Base-by-base conservation (phyloP, 371 early-diverging fungal genomes). In the Umbelopsis sp. region DNA sequence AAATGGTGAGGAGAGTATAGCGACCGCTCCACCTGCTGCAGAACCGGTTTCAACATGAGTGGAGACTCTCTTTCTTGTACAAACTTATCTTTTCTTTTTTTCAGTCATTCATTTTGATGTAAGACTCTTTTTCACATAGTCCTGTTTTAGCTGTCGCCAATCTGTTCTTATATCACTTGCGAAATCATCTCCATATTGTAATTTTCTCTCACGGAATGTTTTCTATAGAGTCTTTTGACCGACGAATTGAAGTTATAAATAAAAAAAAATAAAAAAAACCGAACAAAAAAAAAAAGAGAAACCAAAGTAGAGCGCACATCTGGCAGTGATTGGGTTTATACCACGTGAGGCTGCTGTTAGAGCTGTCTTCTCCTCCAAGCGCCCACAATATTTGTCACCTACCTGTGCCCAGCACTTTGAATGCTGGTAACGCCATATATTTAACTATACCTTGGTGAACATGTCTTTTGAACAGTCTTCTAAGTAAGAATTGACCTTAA, bases 401-500 rank as follows among this genome's bases (percentile, higher is more conserved):
- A 25, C 52, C 14, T 51, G 22, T 25, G 52, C 52, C 14, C 25
- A 51, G 52, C 29, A 51, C 52, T 18, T 57, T 57, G 57, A 57
- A 57, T 57, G 57, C 57, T 35, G 18, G 35, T 38, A 29, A 16
- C 32, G 22, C 18, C 10, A 35, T 35, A 18, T 29, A 29, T 18
- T 35, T 57, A 25, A 16, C 57, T 57, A 18, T 57, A 35, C 18
- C 32, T 24, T 57, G 35, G 57, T 32, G 32, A 57, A 32, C n/a
- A 57, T 57, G 57, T 57, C 57, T 57, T 57, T 57, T 57, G 57
- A 57, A 16, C 57, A 57, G 57, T 9, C 57, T 25, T 29, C 57
- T 18, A 57, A 35, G 57, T 57, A 57, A 32, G 52, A 20, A 25
- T 29, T 53, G 11, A 29, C 29, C 1, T 29, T 29, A 29, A 29